phyloP scores from a whole-genome alignment of 1,284 basidiomycete genomes.

The Bondarzewia mesenterica region DNA sequence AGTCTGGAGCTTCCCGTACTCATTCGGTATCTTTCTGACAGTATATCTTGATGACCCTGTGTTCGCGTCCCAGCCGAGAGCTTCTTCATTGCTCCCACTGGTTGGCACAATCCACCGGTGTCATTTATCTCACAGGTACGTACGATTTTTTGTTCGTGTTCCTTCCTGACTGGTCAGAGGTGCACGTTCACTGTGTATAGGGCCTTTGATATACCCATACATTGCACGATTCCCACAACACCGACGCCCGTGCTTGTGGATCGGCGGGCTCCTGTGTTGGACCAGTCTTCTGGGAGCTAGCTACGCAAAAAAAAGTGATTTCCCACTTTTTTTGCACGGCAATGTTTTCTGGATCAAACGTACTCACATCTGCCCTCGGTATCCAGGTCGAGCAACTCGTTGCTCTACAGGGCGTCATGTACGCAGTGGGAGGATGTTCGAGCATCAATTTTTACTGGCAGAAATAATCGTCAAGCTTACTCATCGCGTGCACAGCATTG shows the following conservation, averaged over 20 bases:
- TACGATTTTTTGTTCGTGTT: background rate
- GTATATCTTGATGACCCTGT: slow-evolving; percentile 23
- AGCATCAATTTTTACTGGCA: background rate
- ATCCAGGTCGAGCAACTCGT: slow-evolving; percentile 25
- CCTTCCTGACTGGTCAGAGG: background rate
- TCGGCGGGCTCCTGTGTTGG: slow-evolving; percentile 22
- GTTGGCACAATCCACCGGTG: slow-evolving; percentile 24
- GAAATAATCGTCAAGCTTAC: background rate
- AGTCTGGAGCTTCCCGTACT: slow-evolving; percentile 30
- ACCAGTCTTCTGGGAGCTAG: slow-evolving; percentile 27
- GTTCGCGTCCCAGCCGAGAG: slow-evolving; percentile 17
- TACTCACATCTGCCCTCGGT: background rate
- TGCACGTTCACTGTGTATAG: slow-evolving; percentile 8
- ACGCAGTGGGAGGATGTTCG: slow-evolving; percentile 29
- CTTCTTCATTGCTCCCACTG: slow-evolving; percentile 24
- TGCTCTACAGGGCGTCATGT: slow-evolving; percentile 29
- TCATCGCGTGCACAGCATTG: slow-evolving; percentile 18
- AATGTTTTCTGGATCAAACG: no score
- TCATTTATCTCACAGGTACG: slow-evolving; percentile 27
- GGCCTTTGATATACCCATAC: slow-evolving; percentile 19
- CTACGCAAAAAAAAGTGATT: slow-evolving; percentile 24
- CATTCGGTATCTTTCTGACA: slow-evolving; percentile 26
- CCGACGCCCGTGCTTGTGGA: slow-evolving; percentile 22
- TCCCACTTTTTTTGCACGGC: no score
- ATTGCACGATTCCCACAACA: slow-evolving; percentile 23